Base-by-base conservation (phyloP, 345 rosid genomes). In the Dimocarpus longan region DNA sequence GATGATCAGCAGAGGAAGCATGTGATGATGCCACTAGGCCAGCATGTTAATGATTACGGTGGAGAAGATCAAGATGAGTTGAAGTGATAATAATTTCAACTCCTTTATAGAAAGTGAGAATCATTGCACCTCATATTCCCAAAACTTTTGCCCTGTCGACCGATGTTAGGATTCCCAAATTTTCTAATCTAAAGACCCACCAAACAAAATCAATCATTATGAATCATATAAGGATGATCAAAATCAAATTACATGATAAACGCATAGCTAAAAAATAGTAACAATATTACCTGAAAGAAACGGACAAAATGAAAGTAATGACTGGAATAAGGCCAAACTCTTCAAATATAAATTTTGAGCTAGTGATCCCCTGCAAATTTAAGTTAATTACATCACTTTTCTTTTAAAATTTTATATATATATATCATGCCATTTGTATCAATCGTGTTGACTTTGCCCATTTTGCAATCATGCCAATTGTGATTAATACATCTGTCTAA, bases 41-140 rank as follows among this genome's bases (percentile, higher is more conserved):
- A 19, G 65, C 22, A 60, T n/a, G 59, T 16, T 5, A 4, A 0
- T 46, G 8, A 2, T 28, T 26, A 59, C 73, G 76, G 65, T 81
- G 81, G 65, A 88, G 80, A 66, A 89, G 79, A 84, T 90, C 56
- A 13, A 84, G 11, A 46, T 84, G 26, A 3, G 89, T 83, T 28
- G 93, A 82, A 82, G 72, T 81, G 2, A 82, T 24, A 16, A 81
- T 48, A 44, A 89, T 70, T 13, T 76, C 79, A 5, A 46, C 12
- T 2, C 96, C 92, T 80, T 88, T 90, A 79, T 82, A 90, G 72
- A 92, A 83, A 84, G 9, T 43, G 93, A n/a, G n/a, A n/a, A n/a
- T n/a, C n/a, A n/a, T n/a, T n/a, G n/a, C n/a, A n/a, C n/a, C n/a
- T n/a, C n/a, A n/a, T n/a, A n/a, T 92, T 42, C 96, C 96, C 4